Evolutionary conservation across 176 grass and related monocot species (phyloP).

Genomic region (Triticum urartu): DNA sequence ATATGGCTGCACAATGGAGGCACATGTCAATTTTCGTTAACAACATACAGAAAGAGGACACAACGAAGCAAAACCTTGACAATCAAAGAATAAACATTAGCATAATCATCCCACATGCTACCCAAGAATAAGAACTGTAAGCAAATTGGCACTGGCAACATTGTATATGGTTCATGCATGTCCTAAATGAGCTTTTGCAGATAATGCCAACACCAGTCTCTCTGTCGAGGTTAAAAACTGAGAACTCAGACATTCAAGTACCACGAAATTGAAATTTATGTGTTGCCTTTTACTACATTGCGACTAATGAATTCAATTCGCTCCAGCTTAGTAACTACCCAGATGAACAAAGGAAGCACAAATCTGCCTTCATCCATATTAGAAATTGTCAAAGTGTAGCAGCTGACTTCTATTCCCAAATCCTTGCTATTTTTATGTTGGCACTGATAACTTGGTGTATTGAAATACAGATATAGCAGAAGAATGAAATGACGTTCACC

Average conservation of each 20-base stretch:
- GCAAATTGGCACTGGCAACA: not conserved
- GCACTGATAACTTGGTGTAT: not conserved
- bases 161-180: not conserved
- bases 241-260: no score
- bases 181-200: not conserved
- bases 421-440: constrained; percentile 23
- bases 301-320: no score
- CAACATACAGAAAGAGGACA: constrained; percentile 14
- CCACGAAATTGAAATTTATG: no score
- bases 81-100: not conserved
- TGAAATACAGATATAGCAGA: constrained; percentile 28
- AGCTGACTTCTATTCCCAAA: constrained; percentile 11
- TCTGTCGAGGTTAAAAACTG: not conserved
- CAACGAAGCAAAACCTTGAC: not conserved
- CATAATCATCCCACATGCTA: constrained; percentile 3
- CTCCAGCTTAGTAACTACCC: no score
- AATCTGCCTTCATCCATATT: not conserved
- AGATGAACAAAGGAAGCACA: constrained; percentile 8
- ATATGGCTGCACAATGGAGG: constrained; percentile 48
- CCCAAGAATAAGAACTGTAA: not conserved
- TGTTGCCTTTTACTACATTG: no score
- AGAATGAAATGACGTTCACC: constrained; percentile 27
- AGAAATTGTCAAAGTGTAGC: not conserved
- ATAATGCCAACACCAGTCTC: not conserved
- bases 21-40: no score